Percentiles rank a stretch among this genome's conserved stretches.
Conservation (phyloP, 768 basidiomycete genomes). For the Boletus subcaerulescens region DNA sequence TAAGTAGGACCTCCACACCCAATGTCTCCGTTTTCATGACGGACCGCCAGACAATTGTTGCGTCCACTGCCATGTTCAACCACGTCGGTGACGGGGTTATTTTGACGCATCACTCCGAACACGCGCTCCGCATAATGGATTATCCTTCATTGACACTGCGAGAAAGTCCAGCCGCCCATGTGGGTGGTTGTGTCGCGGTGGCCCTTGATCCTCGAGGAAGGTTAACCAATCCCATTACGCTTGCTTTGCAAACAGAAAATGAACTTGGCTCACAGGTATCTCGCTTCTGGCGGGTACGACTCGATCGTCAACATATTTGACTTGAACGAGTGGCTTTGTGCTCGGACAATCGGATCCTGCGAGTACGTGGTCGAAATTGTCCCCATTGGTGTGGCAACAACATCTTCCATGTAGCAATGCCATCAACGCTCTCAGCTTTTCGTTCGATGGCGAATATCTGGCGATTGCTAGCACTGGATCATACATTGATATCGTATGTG, state of each 20-base stretch:
- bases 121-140: conserved; percentile 64
- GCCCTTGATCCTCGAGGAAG: conserved; percentile 79
- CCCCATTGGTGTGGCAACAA: not conserved
- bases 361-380: conserved; percentile 51
- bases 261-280: conserved; percentile 45
- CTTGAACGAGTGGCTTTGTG: conserved; percentile 75
- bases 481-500: conserved; percentile 77
- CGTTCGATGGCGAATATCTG: conserved; percentile 78
- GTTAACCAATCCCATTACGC: conserved; percentile 29
- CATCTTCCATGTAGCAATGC: conserved; percentile 47
- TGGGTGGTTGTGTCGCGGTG: conserved; percentile 74
- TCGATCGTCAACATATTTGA: conserved; percentile 84
- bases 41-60: conserved; percentile 40
- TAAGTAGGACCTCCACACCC: not conserved
- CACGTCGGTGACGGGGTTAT: conserved; percentile 71
- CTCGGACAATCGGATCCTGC: conserved; percentile 72
- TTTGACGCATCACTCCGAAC: conserved; percentile 60
- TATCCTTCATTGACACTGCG: conserved; percentile 59
- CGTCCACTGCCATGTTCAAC: conserved; percentile 73
- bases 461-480: conserved; percentile 69
- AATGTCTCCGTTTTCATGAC: not conserved
- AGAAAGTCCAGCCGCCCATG: conserved; percentile 70
- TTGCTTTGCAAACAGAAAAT: not conserved
- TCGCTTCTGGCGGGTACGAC: conserved; percentile 78
- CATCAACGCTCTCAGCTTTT: conserved; percentile 75